Conservation (phyloP, 139 green algal species). For the Tetradesmus lagerheimii region DNA sequence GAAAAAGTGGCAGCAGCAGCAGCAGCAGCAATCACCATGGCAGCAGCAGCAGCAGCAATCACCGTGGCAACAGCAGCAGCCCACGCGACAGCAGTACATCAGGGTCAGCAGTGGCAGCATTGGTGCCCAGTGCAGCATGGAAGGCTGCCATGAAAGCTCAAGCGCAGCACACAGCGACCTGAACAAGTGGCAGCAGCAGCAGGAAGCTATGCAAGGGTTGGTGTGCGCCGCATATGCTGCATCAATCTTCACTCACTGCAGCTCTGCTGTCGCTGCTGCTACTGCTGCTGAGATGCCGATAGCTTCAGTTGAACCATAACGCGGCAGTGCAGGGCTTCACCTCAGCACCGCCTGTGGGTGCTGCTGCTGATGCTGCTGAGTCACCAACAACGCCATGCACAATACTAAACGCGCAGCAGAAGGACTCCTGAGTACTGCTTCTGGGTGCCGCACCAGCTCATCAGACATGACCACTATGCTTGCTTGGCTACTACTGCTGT, state of each 20-base stretch:
- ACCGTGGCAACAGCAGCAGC: background rate
- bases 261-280: background rate
- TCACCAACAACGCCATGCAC: too few relatives aligned
- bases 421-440: too few relatives aligned
- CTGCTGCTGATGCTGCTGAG: too few relatives aligned
- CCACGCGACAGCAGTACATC: too few relatives aligned
- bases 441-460: constrained; percentile 70
- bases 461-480: constrained; percentile 54
- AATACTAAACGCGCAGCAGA: too few relatives aligned
- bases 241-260: background rate
- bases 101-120: constrained; percentile 10
- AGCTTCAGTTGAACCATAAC: too few relatives aligned
- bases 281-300: too few relatives aligned
- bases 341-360: too few relatives aligned
- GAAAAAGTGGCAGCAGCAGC: background rate
- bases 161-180: constrained; percentile 29
- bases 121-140: background rate
- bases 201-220: too few relatives aligned
- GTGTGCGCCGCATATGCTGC: too few relatives aligned
- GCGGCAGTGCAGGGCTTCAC: too few relatives aligned
- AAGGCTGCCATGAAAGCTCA: constrained; percentile 22
- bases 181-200: background rate
- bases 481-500: too few relatives aligned
- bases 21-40: background rate
- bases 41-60: constrained; percentile 14